Base-by-base conservation (phyloP, 257 asterid genomes). In the Vinca minor region DNA sequence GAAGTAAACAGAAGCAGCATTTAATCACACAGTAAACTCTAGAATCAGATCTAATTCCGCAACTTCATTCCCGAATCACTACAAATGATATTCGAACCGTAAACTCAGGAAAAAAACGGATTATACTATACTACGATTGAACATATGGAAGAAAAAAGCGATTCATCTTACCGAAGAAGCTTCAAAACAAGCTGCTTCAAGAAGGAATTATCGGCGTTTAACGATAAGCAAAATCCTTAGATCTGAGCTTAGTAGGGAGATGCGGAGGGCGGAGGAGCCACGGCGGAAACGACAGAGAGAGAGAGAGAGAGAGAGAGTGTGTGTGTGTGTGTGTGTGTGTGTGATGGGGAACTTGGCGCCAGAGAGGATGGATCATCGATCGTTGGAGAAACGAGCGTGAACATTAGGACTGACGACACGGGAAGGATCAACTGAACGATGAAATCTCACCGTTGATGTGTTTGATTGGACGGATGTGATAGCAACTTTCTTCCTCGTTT, bases 381-480 rank as follows among this genome's bases (percentile, higher is more conserved):
- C 31, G 29, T 48, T 26, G 18, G 14, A 8, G 32, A n/a, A 50
- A 5, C 17, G 34, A 39, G 55, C 14, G 20, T 28, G 3, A n/a
- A n/a, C n/a, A n/a, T n/a, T n/a, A n/a, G n/a, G n/a, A n/a, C n/a
- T n/a, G n/a, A n/a, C n/a, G 53, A 21, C 59, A 38, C n/a, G 14
- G 13, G 32, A n/a, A 50, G 3, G 23, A 46, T 50, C 14, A 29
- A 38, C 3, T 0, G 42, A 1, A 8, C 38, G 18, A 18, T 23
- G 5, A 18, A 55, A 4, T 45, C 8, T 20, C 25, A 28, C 69
- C 74, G 65, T 55, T 32, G 74, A 70, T 70, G 52, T 4, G 23
- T 17, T 54, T 70, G 46, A 63, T 63, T 63, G 14, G 32, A 29
- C 69, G 69, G 69, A 23, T 44, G 49, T 4, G 17, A 18, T 69